Percentiles rank a stretch among this genome's conserved stretches.
Conservation (phyloP, 1,139 yeast genomes). For the Blastobotrys malaysiensis region DNA sequence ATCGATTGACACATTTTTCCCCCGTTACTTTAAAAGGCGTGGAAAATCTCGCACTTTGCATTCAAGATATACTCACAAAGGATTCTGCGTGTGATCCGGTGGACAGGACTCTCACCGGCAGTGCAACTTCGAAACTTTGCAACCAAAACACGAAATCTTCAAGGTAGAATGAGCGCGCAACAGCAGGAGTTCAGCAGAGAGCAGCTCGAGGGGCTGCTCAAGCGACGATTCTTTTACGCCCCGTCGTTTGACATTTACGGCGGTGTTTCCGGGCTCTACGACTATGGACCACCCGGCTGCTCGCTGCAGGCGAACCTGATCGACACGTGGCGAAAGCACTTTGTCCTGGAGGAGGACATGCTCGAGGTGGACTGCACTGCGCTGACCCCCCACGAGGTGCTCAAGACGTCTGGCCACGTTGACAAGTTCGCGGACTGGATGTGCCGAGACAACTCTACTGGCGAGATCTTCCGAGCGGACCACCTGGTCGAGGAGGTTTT, state of each 20-base stretch:
- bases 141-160: neutral
- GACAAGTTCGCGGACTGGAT: conserved; percentile 99
- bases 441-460: conserved; percentile 93
- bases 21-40: neutral
- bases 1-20: neutral
- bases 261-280: conserved; percentile 96
- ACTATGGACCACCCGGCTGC: conserved; percentile 99
- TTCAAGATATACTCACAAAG: neutral
- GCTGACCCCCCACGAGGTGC: conserved; percentile 95
- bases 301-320: conserved; percentile 93
- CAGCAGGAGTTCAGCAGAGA: conserved; percentile 60
- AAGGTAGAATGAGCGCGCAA: conserved; percentile 9
- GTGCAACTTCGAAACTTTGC: neutral
- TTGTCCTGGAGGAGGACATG: conserved; percentile 96
- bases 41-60: neutral
- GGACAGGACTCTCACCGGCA: neutral
- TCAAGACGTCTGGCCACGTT: conserved; percentile 98
- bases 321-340: conserved; percentile 97
- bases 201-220: conserved; percentile 79
- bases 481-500: conserved; percentile 96
- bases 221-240: conserved; percentile 94
- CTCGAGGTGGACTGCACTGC: conserved; percentile 97
- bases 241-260: conserved; percentile 98
- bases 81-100: neutral
- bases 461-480: conserved; percentile 98